Evolutionary conservation across 768 basidiomycete species (phyloP).

Genomic region (Panaeolus cyanescens): DNA sequence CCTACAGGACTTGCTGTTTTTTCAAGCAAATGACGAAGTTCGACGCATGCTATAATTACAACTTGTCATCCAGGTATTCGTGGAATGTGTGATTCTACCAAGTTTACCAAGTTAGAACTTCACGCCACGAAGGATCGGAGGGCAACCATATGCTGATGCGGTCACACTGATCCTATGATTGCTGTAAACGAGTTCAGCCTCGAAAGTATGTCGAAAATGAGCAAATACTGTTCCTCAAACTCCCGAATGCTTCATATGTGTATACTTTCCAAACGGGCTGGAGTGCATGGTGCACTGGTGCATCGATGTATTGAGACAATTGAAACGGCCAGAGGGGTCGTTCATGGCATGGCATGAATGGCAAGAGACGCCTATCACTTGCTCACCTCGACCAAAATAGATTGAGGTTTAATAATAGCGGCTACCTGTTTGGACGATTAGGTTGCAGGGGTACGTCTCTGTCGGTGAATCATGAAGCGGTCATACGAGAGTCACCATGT

Average conservation of each 20-base stretch:
- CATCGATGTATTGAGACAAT: background rate
- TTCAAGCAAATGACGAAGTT: background rate
- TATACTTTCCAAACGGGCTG: background rate
- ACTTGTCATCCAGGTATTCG: background rate
- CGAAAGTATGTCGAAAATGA: background rate
- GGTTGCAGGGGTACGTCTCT: background rate
- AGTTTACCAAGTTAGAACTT: background rate
- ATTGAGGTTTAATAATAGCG: background rate
- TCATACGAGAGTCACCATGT: background rate
- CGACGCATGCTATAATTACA: background rate
- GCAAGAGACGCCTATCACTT: background rate
- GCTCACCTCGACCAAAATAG: background rate
- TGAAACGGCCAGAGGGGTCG: background rate
- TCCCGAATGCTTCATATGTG: background rate
- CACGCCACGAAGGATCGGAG: background rate
- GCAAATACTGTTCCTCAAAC: background rate
- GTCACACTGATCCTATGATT: background rate
- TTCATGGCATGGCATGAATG: background rate
- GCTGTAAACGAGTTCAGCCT: background rate
- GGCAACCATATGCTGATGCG: background rate
- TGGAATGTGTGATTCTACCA: background rate
- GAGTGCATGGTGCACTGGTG: background rate
- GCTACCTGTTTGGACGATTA: background rate
- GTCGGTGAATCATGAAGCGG: background rate
- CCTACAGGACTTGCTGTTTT: background rate